Percentiles rank a stretch among this genome's conserved stretches.
Conservation (phyloP, 192 early-diverging fungal species). For the Anaeromyces robustus region DNA sequence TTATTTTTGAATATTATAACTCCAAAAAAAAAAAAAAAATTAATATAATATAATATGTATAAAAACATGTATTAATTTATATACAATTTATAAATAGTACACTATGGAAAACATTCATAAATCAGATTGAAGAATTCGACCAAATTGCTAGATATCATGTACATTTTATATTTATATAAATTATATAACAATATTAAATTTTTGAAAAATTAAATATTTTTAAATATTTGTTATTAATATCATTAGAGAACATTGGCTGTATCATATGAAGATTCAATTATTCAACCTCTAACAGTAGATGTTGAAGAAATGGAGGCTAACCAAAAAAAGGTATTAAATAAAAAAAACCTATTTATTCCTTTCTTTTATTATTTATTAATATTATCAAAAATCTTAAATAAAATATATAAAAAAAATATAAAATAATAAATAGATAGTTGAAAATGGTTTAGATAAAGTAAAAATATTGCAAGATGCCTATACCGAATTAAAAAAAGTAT, state of each 20-base stretch:
- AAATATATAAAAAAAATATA: too few relatives aligned
- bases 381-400: too few relatives aligned
- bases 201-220: not conserved
- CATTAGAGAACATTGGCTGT: not conserved
- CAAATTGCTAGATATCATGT: not conserved
- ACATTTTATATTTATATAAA: not conserved
- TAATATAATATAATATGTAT: not conserved
- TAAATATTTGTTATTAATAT: too few relatives aligned
- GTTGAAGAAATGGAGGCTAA: not conserved
- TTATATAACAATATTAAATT: not conserved
- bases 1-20: too few relatives aligned
- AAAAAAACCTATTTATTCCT: too few relatives aligned
- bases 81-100: not conserved
- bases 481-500: not conserved
- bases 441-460: not conserved
- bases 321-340: not conserved
- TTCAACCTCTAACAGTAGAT: not conserved
- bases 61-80: too few relatives aligned
- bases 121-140: not conserved
- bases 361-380: too few relatives aligned
- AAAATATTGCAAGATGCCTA: not conserved
- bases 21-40: not conserved
- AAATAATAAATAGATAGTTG: not conserved
- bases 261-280: not conserved
- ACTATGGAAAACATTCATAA: not conserved